Base-by-base conservation (phyloP, 225 moss, liverwort and hornwort species). In the Pseudoscleropodium purum region DNA sequence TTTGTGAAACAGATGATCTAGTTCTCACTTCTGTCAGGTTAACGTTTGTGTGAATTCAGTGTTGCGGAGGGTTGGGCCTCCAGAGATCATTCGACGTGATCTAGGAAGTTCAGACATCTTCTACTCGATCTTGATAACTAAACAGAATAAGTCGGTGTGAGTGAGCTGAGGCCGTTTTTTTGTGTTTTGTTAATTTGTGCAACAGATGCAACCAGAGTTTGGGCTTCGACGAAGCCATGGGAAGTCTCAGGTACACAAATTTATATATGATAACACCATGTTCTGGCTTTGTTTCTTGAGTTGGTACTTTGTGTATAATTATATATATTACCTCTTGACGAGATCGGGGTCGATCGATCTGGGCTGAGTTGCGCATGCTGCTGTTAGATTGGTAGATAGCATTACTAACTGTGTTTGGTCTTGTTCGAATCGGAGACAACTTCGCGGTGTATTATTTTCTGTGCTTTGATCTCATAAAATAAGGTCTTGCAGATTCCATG, bases 161-260 rank as follows among this genome's bases (percentile, higher is more conserved):
- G 11, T 5, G 9, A 59, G 51, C 61, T 72, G 59, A 88, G 24
- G 31, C n/a, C n/a, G 16, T 4, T 9, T 27, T 12, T 49, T 43
- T 24, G 65, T 63, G 88, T 69, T 54, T 34, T 84, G 25, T 76
- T 41, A 39, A 60, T 30, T 26, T 49, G 82, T 76, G 83, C 45
- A 72, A 82, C 92, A 92, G 92, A 25, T 92, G 92, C 87, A 92
- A 92, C 79, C 87, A 82, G 52, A 92, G 87, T 61, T 68, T 91
- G 90, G 34, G 81, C 84, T 92, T 87, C 76, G 91, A 92, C 27
- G 89, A 91, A 68, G 80, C 51, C 87, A 84, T 64, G 66, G 84
- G 80, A 43, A 87, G 61, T 31, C 70, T 89, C 62, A 87, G 91
- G 92, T 92, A 63, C 43, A 27, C 30, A 47, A 24, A 31, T 33